Evolutionary conservation across 345 rosid species (phyloP).

Genomic region (Pseudoturritis turrita): DNA sequence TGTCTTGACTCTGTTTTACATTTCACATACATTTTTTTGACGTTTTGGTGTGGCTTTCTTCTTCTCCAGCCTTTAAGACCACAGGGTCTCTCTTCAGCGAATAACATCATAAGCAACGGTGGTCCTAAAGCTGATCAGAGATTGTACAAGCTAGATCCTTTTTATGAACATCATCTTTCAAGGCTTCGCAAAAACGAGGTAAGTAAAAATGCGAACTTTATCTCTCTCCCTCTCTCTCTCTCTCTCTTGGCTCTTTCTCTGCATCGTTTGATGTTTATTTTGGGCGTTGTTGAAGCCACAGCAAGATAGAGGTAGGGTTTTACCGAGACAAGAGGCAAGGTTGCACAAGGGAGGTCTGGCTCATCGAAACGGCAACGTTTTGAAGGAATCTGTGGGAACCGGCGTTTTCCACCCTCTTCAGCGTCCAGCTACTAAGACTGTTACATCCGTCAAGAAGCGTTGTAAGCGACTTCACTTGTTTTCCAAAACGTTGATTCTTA

Average conservation of each 20-base stretch:
- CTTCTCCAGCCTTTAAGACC: background rate
- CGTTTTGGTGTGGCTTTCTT: background rate
- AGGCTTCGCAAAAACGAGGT: background rate
- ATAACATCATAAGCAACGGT: background rate
- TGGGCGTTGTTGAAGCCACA: background rate
- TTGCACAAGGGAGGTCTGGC: background rate
- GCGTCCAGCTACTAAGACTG: background rate
- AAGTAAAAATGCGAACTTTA: background rate
- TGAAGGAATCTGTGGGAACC: constrained; percentile 14
- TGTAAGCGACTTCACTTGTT: background rate
- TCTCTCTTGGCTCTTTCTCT: background rate
- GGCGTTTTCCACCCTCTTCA: constrained; percentile 21
- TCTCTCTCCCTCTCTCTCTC: background rate
- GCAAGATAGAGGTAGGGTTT: background rate
- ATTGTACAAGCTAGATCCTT: background rate
- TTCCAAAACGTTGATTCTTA: background rate
- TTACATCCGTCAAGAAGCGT: background rate
- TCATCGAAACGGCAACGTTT: background rate
- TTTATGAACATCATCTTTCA: background rate
- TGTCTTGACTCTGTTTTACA: background rate
- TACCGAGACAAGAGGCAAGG: constrained; percentile 1
- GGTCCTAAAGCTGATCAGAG: background rate
- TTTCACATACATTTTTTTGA: background rate
- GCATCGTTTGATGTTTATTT: background rate
- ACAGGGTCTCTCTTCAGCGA: background rate